Conservation (phyloP, 495 filamentous ascomycete genomes). For the Staphylotrichum longicolle region DNA sequence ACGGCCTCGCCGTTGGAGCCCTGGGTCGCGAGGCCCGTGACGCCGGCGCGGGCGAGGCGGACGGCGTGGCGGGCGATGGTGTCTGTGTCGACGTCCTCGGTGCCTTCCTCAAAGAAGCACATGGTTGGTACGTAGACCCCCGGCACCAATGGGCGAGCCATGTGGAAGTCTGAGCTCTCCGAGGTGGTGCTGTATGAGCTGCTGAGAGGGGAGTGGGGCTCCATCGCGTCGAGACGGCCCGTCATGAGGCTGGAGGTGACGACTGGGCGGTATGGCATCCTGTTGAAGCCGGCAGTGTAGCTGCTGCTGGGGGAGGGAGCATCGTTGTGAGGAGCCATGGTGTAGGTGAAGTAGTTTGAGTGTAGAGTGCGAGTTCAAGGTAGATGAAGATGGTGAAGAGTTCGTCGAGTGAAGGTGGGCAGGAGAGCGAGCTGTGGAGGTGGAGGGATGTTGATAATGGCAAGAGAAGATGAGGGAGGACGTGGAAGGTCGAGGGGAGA, state of each 20-base stretch:
- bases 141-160: conserved; percentile 62
- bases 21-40: conserved; percentile 78
- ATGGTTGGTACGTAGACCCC: conserved; percentile 85
- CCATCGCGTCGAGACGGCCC: conserved; percentile 28
- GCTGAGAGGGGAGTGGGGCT: conserved; percentile 41
- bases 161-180: conserved; percentile 42
- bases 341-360: background rate
- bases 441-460: background rate
- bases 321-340: conserved; percentile 54
- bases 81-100: conserved; percentile 71
- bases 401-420: conserved; percentile 1
- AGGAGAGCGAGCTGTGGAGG: background rate
- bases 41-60: conserved; percentile 76
- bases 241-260: conserved; percentile 37
- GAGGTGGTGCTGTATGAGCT: conserved; percentile 46
- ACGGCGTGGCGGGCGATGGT: conserved; percentile 74
- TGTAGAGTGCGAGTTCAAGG: background rate
- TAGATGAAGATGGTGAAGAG: conserved; percentile 9
- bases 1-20: conserved; percentile 92
- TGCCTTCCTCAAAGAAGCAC: conserved; percentile 79
- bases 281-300: conserved; percentile 47
- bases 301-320: conserved; percentile 48
- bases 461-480: conserved; percentile 13
- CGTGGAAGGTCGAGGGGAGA: conserved; percentile 15
- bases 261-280: conserved; percentile 39